Evolutionary conservation across 2,329 filamentous ascomycete species (phyloP).

Genomic region (Aspergillus candidus): DNA sequence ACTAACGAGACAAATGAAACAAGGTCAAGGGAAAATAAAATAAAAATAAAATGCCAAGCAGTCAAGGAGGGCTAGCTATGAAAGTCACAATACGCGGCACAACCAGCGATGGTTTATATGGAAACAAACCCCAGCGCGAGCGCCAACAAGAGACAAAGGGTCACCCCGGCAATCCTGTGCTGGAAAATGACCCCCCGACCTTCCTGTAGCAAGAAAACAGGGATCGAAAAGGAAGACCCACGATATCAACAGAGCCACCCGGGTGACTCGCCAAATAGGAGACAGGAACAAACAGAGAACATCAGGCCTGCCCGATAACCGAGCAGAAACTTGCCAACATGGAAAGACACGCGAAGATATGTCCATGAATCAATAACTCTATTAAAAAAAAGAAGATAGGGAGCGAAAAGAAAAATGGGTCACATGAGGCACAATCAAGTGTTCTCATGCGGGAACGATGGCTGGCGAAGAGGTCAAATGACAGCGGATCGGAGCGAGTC

Average conservation of each 20-base stretch:
- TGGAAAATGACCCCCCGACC: neutral
- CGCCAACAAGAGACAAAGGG: conserved; percentile 5
- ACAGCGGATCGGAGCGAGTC: too few relatives aligned
- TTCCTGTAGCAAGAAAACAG: neutral
- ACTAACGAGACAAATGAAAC: conserved; percentile 6
- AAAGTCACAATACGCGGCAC: conserved; percentile 11
- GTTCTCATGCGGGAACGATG: too few relatives aligned
- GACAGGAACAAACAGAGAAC: too few relatives aligned
- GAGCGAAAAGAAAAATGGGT: neutral
- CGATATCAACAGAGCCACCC: too few relatives aligned
- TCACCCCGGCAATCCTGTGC: conserved; percentile 1
- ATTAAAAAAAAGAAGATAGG: too few relatives aligned
- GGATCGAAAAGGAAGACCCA: neutral
- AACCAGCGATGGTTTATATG: conserved; percentile 2
- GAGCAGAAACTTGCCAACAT: too few relatives aligned
- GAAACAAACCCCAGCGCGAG: conserved; percentile 8
- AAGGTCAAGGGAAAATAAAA: conserved; percentile 5
- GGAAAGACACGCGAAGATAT: too few relatives aligned
- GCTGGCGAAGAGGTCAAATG: too few relatives aligned
- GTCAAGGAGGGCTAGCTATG: conserved; percentile 3
- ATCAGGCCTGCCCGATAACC: too few relatives aligned
- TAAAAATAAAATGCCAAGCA: conserved; percentile 1
- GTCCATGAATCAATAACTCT: too few relatives aligned
- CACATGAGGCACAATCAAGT: too few relatives aligned
- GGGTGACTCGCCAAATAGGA: too few relatives aligned